These are phyloP conservation scores for Eimeria falciformis DNA, from an alignment of 169 alveolate species.

Conservation along the genomic window DNA sequence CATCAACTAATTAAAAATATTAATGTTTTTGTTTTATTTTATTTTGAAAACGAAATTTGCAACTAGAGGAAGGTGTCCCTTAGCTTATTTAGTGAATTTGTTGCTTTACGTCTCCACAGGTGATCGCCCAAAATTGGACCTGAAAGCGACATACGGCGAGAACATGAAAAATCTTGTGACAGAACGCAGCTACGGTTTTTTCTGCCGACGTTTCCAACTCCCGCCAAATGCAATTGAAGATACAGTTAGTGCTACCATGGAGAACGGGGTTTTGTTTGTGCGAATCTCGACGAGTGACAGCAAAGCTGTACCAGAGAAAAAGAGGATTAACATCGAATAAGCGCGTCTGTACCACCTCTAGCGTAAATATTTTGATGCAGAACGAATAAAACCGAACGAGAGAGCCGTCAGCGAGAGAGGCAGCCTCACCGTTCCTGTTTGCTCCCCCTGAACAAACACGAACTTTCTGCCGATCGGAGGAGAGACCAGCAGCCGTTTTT, in stretches of 20 bases:
- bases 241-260: constrained; percentile 73
- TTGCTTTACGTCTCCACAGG: constrained; percentile 36
- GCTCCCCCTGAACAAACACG: no score
- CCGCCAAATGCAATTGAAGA: constrained; percentile 71
- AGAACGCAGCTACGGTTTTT: constrained; percentile 64
- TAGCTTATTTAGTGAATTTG: neutral
- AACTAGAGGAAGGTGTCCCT: neutral
- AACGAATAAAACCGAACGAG: neutral
- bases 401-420: no score
- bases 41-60: neutral
- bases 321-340: constrained; percentile 33
- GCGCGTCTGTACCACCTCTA: neutral
- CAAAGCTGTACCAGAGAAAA: constrained; percentile 11
- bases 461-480: no score
- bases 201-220: constrained; percentile 72
- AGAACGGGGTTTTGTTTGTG: constrained; percentile 65
- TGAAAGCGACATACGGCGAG: constrained; percentile 52
- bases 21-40: no score
- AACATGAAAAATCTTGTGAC: constrained; percentile 22
- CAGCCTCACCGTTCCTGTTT: no score
- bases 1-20: no score
- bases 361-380: neutral
- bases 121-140: constrained; percentile 43
- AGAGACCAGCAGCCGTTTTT: no score
- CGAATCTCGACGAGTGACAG: constrained; percentile 42